Conservation (phyloP, 1,139 yeast genomes). For the Pichia sp. region DNA sequence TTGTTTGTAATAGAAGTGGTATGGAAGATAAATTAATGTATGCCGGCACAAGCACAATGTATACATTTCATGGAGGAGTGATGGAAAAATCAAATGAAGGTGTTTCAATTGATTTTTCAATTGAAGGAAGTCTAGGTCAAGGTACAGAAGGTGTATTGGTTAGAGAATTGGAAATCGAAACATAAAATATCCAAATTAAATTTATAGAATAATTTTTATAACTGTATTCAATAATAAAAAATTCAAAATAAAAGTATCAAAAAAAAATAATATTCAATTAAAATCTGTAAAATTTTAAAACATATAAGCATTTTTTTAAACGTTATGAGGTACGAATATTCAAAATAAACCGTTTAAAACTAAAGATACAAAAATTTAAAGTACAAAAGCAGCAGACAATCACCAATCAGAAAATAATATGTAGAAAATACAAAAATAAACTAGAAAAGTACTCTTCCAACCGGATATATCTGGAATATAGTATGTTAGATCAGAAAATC, state of each 20-base stretch:
- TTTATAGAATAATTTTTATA: neutral
- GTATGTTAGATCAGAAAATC: too few relatives aligned
- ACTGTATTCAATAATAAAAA: neutral
- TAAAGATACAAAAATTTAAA: slow-evolving; percentile 3
- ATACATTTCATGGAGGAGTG: slow-evolving; percentile 38
- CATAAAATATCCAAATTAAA: neutral
- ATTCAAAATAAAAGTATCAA: neutral
- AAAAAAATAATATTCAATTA: neutral
- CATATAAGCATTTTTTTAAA: too few relatives aligned
- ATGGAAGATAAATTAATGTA: slow-evolving; percentile 63
- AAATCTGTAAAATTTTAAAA: too few relatives aligned
- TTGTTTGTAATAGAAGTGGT: slow-evolving; percentile 69
- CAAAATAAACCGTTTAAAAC: neutral
- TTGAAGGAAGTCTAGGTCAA: slow-evolving; percentile 51
- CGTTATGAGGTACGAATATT: too few relatives aligned
- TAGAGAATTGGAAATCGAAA: slow-evolving; percentile 42
- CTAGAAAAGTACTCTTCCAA: too few relatives aligned
- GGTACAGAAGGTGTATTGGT: slow-evolving; percentile 58
- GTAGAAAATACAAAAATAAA: too few relatives aligned
- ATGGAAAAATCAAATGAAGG: slow-evolving; percentile 8
- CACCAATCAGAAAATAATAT: too few relatives aligned
- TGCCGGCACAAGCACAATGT: slow-evolving; percentile 64
- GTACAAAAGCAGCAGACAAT: neutral
- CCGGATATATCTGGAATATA: too few relatives aligned
- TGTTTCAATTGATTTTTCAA: slow-evolving; percentile 30